Evolutionary conservation across 371 early-diverging fungal species (phyloP).

Genomic region (Lichtheimia ornata): DNA sequence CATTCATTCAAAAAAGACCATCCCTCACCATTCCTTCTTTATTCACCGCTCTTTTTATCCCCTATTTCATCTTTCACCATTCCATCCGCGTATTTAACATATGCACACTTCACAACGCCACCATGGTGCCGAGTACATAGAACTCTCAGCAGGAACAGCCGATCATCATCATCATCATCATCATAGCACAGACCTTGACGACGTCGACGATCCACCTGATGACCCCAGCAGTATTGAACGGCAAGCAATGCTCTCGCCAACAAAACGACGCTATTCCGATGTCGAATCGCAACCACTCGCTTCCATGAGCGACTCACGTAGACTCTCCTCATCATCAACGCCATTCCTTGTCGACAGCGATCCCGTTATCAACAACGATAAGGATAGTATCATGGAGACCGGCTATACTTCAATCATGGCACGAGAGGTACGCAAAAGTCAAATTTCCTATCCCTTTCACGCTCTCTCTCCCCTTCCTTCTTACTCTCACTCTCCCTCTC

Average conservation of each 20-base stretch:
- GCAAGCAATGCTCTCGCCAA: slow-evolving; percentile 3
- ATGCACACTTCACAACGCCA: slow-evolving; percentile 7
- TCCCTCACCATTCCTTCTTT: neutral
- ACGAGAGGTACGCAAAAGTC: too few relatives aligned
- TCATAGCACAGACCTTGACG: slow-evolving; percentile 14
- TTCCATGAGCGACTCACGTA: neutral
- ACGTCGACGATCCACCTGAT: slow-evolving; percentile 24
- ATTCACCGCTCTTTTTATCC: neutral
- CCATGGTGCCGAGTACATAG: slow-evolving; percentile 27
- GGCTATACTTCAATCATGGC: neutral
- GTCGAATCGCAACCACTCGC: slow-evolving; percentile 4
- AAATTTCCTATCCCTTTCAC: neutral
- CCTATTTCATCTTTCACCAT: neutral
- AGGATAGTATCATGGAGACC: neutral
- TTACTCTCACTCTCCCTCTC: neutral
- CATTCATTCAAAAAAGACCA: too few relatives aligned
- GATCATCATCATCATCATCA: neutral
- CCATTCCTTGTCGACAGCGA: slow-evolving; percentile 5
- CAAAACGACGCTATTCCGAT: slow-evolving; percentile 5
- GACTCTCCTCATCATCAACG: neutral
- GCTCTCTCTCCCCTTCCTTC: neutral
- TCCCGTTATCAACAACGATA: neutral
- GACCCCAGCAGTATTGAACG: slow-evolving; percentile 6
- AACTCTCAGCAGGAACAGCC: slow-evolving; percentile 18
- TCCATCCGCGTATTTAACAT: neutral